These are phyloP conservation scores for Dipteronia dyeriana DNA, from an alignment of 345 rosid species.

Conservation along the genomic window DNA sequence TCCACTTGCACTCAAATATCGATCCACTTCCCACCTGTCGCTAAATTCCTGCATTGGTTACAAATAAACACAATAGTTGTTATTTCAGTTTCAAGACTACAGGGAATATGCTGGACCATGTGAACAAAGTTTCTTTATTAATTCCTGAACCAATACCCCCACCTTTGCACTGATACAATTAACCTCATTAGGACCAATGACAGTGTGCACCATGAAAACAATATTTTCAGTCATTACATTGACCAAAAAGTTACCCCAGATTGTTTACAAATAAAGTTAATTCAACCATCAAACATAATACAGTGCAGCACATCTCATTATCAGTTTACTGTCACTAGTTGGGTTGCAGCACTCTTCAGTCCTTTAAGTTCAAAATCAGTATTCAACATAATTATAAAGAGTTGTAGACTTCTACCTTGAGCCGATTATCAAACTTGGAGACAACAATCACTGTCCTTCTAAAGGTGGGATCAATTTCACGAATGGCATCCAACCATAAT, in stretches of 20 bases:
- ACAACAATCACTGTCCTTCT: slow-evolving; percentile 85
- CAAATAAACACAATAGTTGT: slow-evolving; percentile 14
- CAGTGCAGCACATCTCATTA: neutral
- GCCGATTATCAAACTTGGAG: slow-evolving; percentile 96
- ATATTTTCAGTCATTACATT: neutral
- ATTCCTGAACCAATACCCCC: neutral
- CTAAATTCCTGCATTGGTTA: slow-evolving; percentile 63
- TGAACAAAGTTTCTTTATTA: neutral
- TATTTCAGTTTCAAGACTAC: neutral
- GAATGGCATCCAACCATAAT: slow-evolving; percentile 87
- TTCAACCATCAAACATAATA: neutral
- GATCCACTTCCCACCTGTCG: slow-evolving; percentile 87
- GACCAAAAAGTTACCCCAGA: neutral
- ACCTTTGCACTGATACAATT: neutral
- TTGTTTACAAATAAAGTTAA: neutral
- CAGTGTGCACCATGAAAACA: neutral
- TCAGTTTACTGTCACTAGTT: neutral
- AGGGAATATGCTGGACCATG: neutral
- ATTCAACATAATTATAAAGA: neutral
- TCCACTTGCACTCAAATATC: slow-evolving; percentile 92
- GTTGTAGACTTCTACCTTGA: slow-evolving; percentile 53
- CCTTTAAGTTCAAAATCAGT: neutral
- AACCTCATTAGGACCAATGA: neutral
- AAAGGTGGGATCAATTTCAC: slow-evolving; percentile 88
- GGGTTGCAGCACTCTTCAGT: slow-evolving; percentile 4